Evolutionary conservation across 495 filamentous ascomycete species (phyloP).

Genomic region (Penicillium cosmopolitanum): DNA sequence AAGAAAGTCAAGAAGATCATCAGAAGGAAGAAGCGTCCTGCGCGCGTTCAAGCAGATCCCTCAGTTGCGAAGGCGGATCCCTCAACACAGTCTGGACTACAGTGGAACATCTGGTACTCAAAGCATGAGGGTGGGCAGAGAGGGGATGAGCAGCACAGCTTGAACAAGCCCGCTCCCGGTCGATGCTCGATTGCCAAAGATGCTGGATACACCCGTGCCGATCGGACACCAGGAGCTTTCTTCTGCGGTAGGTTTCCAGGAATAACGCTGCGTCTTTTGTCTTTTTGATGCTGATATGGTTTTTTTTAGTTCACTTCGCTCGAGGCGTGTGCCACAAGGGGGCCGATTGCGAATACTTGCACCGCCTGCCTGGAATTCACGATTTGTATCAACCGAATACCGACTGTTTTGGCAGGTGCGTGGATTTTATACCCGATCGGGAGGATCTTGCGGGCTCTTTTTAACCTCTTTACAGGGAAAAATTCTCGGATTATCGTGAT

Average conservation of each 20-base stretch:
- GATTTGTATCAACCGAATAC: conserved; percentile 89
- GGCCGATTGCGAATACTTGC: conserved; percentile 91
- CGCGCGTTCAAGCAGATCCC: conserved; percentile 79
- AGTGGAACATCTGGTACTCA: conserved; percentile 94
- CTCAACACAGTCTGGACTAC: conserved; percentile 86
- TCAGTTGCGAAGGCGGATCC: conserved; percentile 77
- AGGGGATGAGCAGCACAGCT: conserved; percentile 79
- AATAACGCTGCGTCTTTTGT: not conserved
- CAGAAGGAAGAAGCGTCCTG: conserved; percentile 54
- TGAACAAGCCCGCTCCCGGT: conserved; percentile 70
- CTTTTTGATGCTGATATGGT: conserved; percentile 5
- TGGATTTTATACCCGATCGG: conserved; percentile 38
- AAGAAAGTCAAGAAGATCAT: conserved; percentile 60
- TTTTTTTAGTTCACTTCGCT: conserved; percentile 71
- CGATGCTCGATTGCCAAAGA: conserved; percentile 84
- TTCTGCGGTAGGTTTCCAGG: conserved; percentile 60
- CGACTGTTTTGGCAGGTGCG: conserved; percentile 77
- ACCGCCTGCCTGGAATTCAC: conserved; percentile 79
- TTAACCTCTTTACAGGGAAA: conserved; percentile 15
- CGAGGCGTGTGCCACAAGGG: conserved; percentile 82
- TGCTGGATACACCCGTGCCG: conserved; percentile 86
- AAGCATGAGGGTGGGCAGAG: conserved; percentile 95
- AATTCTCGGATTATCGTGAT: conserved; percentile 18
- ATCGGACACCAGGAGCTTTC: conserved; percentile 76
- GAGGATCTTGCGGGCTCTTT: conserved; percentile 31